Base-by-base conservation (phyloP, 805 yeast species). In the Cyberlindnera misumaiensis region DNA sequence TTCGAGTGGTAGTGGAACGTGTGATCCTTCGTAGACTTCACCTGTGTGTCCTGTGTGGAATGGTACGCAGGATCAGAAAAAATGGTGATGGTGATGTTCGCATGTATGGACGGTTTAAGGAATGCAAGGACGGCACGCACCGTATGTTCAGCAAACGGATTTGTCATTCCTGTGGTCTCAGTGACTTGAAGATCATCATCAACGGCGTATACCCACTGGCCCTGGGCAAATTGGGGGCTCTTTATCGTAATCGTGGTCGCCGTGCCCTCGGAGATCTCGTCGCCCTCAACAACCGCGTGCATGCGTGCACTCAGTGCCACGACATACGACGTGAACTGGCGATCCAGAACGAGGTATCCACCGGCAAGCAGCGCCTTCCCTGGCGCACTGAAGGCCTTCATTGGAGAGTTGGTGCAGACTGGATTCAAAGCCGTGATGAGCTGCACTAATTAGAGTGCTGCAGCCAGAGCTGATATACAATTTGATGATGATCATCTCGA, bases 341-440 rank as follows among this genome's bases (percentile, higher is more conserved):
- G 89, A 42, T 84, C 93, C 15, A 93, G 64, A 0, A 93, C 97
- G 26, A 93, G 68, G 56, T 93, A 93, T 0, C 98, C 98, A 14
- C 98, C 98, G 1, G 93, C 96, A 11, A 93, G 51, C 20, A 93
- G 66, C 1, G 97, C 97, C 59, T 93, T 93, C 0, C 97, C 97
- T 0, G 98, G 97, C 0, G 97, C 94, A 54, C 96, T 83, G 56
- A 77, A 90, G 17, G 41, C 24, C 24, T 20, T 20, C 24, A 20
- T 20, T 20, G 24, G 24, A 5, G 24, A 5, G 24, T 20, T 20
- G 8, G 24, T 20, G 8, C 24, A 20, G n/a, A n/a, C n/a, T n/a
- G n/a, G n/a, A n/a, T n/a, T n/a, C n/a, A n/a, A n/a, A n/a, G n/a
- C n/a, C n/a, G n/a, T n/a, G n/a, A n/a, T n/a, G n/a, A n/a, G n/a